phyloP scores from a whole-genome alignment of 768 basidiomycete species.

The Suillus weaverae region DNA sequence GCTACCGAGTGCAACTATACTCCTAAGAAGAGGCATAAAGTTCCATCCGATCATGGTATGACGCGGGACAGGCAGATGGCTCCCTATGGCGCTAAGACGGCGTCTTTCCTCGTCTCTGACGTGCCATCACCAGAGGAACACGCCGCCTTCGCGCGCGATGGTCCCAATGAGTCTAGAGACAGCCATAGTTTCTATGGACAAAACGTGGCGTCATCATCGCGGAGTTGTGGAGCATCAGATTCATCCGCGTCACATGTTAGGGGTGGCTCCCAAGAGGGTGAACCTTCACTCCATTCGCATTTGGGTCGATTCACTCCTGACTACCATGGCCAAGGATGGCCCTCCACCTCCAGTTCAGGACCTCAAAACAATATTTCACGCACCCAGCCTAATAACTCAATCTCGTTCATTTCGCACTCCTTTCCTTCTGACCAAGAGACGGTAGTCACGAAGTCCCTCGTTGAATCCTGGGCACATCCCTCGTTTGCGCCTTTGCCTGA shows the following conservation, averaged over 20 bases:
- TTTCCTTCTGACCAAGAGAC: slow-evolving; percentile 39
- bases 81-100: slow-evolving; percentile 47
- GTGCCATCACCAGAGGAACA: slow-evolving; percentile 34
- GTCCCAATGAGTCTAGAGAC: slow-evolving; percentile 28
- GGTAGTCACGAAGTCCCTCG: slow-evolving; percentile 39
- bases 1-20: slow-evolving; percentile 67
- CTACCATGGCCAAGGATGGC: slow-evolving; percentile 19
- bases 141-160: slow-evolving; percentile 13
- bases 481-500: slow-evolving; percentile 63
- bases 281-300: slow-evolving; percentile 15
- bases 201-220: slow-evolving; percentile 42
- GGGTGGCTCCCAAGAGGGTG: slow-evolving; percentile 17
- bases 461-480: slow-evolving; percentile 61
- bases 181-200: slow-evolving; percentile 49
- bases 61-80: slow-evolving; percentile 37
- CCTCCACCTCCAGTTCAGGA: slow-evolving; percentile 16
- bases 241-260: slow-evolving; percentile 24
- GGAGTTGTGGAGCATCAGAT: slow-evolving; percentile 21
- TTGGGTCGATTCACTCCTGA: slow-evolving; percentile 25
- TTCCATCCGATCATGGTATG: slow-evolving; percentile 42
- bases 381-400: slow-evolving; percentile 24
- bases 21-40: slow-evolving; percentile 66
- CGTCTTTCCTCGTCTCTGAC: slow-evolving; percentile 49
- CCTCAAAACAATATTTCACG: slow-evolving; percentile 25
- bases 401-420: slow-evolving; percentile 48